Base-by-base conservation (phyloP, 1,284 basidiomycete species). In the Trichosporon asahii region DNA sequence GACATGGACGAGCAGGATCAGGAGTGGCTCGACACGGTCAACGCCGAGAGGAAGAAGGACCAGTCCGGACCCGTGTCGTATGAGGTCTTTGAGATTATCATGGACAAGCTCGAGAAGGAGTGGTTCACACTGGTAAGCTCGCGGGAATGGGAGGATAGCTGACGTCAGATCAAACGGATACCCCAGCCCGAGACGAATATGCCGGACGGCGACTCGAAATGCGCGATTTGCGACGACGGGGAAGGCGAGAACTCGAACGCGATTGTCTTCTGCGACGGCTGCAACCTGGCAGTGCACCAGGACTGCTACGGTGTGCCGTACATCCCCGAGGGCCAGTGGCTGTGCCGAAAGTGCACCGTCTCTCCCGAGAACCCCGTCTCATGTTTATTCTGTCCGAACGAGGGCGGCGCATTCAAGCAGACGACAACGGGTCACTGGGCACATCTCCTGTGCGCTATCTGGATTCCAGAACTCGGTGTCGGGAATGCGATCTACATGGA, bases 1-100 rank as follows among this genome's bases (percentile, higher is more conserved):
- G 97, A 99, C 81, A 99, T 99, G 95, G 97, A 99, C 79, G 97
- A 98, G 80, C 96, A 98, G 88, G 96, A 98, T 83, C 90, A 95
- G 82, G 92, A 94, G 81, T 99, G 97, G 97, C 88, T 99, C 6
- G 92, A 97, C 75, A 85, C 86, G 0, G 85, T 95, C 74, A 99
- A 99, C 77, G 78, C 83, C 7, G 94, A 98, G 70, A 87, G 97
- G 31, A 90, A 88, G 82, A 91, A 90, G 75, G 89, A 92, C 35
- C 90, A 93, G 70, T 80, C 90, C 35, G 91, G 91, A 74, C 86
- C 85, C 37, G 89, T 95, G 68, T 86, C 90, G 0, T 93, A 91
- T 80, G 96, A 99, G 81, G 85, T 89, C 0, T 98, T 99, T 71
- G 97, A 99, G 84, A 91, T 99, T 72, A 88, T 98, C 76, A 94